Conservation (phyloP, 1,139 yeast genomes). For the Suhomyces bolitotheri region DNA sequence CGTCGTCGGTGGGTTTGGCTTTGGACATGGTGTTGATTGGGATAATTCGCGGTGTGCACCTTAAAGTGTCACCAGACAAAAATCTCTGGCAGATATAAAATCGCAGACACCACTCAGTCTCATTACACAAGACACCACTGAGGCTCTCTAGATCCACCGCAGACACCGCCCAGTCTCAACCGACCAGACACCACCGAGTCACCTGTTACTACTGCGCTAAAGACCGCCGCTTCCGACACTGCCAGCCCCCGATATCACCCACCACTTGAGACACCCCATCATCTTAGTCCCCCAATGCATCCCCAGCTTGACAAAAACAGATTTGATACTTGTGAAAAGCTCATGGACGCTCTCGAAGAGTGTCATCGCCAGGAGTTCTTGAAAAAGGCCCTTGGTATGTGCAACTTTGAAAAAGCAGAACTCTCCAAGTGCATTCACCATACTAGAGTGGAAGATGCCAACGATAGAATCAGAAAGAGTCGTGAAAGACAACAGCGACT, state of each 20-base stretch:
- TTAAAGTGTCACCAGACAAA: neutral
- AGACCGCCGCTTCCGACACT: no score
- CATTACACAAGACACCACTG: no score
- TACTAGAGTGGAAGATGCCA: constrained; percentile 69
- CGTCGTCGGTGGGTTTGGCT: constrained; percentile 59
- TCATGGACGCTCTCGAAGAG: constrained; percentile 85
- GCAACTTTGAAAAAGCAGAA: constrained; percentile 83
- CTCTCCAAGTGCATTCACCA: constrained; percentile 76
- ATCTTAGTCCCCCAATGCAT: constrained; percentile 31
- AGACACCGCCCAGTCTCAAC: no score
- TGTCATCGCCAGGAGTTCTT: constrained; percentile 78
- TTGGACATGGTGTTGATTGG: constrained; percentile 13
- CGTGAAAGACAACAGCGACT: constrained; percentile 56
- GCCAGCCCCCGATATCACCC: no score
- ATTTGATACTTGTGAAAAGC: constrained; percentile 65
- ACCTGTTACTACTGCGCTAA: no score
- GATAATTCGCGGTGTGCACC: neutral
- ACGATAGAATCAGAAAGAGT: constrained; percentile 58
- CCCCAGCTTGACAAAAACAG: constrained; percentile 49
- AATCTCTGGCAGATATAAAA: no score
- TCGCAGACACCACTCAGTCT: no score
- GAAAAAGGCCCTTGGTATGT: constrained; percentile 76
- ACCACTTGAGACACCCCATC: no score
- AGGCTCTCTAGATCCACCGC: no score
- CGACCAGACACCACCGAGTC: no score